These are phyloP conservation scores for Aspergillus fumigatiaffinis DNA, from an alignment of 2,329 filamentous ascomycete genomes.

Conservation along the genomic window DNA sequence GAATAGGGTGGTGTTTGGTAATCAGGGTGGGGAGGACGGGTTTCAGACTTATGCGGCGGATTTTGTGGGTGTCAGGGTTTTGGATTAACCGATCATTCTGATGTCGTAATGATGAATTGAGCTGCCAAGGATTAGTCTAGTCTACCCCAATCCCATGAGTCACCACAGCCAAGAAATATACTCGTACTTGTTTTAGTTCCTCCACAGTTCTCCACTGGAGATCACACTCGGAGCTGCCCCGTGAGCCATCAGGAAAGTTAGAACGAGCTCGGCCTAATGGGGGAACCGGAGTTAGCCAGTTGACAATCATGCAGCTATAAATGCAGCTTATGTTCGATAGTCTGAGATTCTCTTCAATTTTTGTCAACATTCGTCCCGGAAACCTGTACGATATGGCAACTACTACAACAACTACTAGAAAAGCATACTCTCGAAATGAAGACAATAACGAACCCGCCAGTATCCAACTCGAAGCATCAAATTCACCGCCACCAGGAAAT, in stretches of 20 bases:
- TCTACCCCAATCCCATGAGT: neutral
- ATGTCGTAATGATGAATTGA: no score
- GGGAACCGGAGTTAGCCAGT: neutral
- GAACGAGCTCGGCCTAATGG: neutral
- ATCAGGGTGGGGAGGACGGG: slow-evolving; percentile 24
- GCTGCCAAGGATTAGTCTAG: neutral
- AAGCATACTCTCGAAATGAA: neutral
- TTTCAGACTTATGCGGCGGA: slow-evolving; percentile 30
- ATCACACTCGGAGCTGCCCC: neutral
- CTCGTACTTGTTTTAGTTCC: no score
- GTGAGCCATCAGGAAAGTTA: no score
- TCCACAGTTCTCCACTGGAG: neutral
- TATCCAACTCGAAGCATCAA: neutral
- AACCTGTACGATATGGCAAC: neutral
- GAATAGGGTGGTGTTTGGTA: slow-evolving; percentile 35
- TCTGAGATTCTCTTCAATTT: neutral
- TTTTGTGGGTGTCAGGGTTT: slow-evolving; percentile 34
- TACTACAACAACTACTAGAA: neutral
- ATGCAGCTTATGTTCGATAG: neutral
- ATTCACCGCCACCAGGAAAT: neutral
- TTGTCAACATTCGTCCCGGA: no score
- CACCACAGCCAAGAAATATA: neutral
- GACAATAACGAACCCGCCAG: neutral
- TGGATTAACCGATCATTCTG: slow-evolving; percentile 10
- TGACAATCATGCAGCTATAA: neutral